Evolutionary conservation across 345 rosid species (phyloP), one percentile per base, ranked within the genome.

Genomic region (Eutrema heterophyllum): DNA sequence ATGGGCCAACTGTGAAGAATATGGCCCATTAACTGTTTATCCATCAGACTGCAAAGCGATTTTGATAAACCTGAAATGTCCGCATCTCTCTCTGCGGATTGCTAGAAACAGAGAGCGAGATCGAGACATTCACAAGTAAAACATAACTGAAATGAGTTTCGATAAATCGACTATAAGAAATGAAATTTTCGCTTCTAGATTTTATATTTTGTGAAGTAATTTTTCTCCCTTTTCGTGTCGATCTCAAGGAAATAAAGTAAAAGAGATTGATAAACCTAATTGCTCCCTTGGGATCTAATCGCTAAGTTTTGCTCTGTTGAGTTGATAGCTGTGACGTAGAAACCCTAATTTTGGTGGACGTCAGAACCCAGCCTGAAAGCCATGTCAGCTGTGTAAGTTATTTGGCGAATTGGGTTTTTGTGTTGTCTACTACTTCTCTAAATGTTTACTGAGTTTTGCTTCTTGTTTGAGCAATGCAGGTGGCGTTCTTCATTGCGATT

Each of bases 361-460:
- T 58, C 14, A 46, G 44, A 36, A 60, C 29, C 33, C 8, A 9
- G 64, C 11, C 38, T 49, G 32, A 36, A 56, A 56, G 61, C 21
- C n/a, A 76, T 76, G 79, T 63, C 75, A 76, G 75, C 79, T 16
- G 52, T 76, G 79, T 76, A 63, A 76, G 79, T 76, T 16, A 27
- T 26, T 61, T 33, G 7, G 5, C 64, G 29, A 24, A 35, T 76
- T 43, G 43, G 10, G 13, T 32, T 70, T 48, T n/a, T 32, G 24
- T 10, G 9, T 54, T 72, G 39, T 6, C 10, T 14, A 53, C 18
- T 64, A 52, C 3, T 63, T 41, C 46, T 6, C 6, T 8, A 27
- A 50, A 33, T 53, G 24, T 7, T 6, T 10, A 68, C 24, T 43
- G 51, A 56, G 11, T 13, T n/a, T 68, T 75, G 69, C 5, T 69